Base-by-base conservation (phyloP, 148 eudicot species). In the Silene uniflora region DNA sequence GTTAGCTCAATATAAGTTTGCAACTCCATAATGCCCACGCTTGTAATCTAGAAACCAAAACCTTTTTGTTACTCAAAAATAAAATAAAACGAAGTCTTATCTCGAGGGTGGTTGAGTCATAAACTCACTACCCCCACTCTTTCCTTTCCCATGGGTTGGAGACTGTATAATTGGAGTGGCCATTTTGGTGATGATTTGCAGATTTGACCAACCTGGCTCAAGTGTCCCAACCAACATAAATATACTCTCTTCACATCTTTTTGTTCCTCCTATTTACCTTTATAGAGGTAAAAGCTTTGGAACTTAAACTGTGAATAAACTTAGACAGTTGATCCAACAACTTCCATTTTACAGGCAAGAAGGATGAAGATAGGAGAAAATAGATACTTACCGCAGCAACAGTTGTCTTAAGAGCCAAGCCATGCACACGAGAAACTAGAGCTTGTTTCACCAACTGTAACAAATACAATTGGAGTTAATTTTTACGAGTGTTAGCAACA, bases 351-450 rank as follows among this genome's bases (percentile, higher is more conserved):
- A 13, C 27, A 19, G 61, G 68, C 14, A 61, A 25, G 58, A 35
- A 9, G 7, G 39, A 23, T 63, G 55, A 24, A 55, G 69, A 24
- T 27, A n/a, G 67, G 67, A 65, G 62, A 74, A 25, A 21, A 70
- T 79, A 78, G 56, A 24, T 46, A 83, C 91, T 76, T 89, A 93
- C 97, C 76, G 97, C 97, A 81, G 98, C 98, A 78, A 93, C 95
- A 62, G 98, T 93, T 58, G 97, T 93, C 81, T 82, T 91, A 55
- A 93, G 91, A 74, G 98, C 98, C 88, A 93, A 82, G 72, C 86
- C 88, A 84, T 93, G 98, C 74, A 93, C 90, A 68, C 97, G 95
- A 62, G 98, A 92, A 82, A 87, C 64, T 66, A 93, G 77, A 63
- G 86, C 87, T 87, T 93, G 93, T 79, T 83, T 91, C 71, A 93